These are phyloP conservation scores for Pseudopyrenochaeta lycopersici DNA, from an alignment of 2,329 filamentous ascomycete genomes.

Conservation along the genomic window DNA sequence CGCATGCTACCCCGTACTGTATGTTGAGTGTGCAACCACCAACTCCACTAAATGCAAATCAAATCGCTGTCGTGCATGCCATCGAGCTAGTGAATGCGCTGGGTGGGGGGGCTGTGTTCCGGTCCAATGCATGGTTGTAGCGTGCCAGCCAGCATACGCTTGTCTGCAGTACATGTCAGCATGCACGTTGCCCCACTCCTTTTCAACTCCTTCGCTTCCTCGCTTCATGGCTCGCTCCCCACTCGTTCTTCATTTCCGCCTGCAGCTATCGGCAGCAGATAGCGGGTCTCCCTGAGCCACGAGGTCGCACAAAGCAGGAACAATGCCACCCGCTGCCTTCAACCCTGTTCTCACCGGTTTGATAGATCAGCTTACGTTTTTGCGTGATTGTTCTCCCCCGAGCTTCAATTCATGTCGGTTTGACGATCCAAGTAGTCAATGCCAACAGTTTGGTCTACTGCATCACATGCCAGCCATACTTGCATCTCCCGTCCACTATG, in stretches of 20 bases:
- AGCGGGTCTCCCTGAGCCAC: not conserved
- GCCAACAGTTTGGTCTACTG: not conserved
- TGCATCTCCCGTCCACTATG: not conserved
- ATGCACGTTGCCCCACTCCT: not conserved
- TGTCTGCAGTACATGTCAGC: conserved; percentile 2
- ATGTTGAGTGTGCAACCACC: not conserved
- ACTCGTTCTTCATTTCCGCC: conserved; percentile 12
- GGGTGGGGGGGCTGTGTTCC: no score
- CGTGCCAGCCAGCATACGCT: conserved; percentile 1
- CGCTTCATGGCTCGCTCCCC: not conserved
- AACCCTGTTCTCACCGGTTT: not conserved
- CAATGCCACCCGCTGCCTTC: not conserved
- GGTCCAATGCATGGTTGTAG: not conserved
- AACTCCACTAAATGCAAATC: not conserved
- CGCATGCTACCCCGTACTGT: not conserved
- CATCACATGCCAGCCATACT: not conserved
- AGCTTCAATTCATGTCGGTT: not conserved
- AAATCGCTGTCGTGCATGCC: not conserved
- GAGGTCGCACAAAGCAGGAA: not conserved
- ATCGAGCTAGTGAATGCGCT: no score
- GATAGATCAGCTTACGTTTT: not conserved
- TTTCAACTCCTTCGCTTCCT: conserved; percentile 1
- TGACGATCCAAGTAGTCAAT: not conserved
- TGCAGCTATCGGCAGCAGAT: not conserved
- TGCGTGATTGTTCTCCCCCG: not conserved